phyloP scores from a whole-genome alignment of 176 grass and related monocot genomes.

The Coix lacrymajobi region DNA sequence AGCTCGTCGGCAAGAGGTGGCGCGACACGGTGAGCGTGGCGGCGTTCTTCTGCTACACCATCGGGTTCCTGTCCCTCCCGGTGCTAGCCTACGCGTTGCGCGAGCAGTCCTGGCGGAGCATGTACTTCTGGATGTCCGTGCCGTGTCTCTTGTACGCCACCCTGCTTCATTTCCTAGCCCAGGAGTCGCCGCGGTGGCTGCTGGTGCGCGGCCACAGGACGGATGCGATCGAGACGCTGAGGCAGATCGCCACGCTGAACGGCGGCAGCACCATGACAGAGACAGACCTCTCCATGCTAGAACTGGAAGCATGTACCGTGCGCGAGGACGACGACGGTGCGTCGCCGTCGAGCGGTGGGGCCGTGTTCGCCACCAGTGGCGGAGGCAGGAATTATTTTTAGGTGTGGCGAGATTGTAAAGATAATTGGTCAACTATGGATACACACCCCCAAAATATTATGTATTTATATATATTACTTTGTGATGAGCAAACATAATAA shows the following conservation, averaged over 20 bases:
- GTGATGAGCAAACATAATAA: too few relatives aligned
- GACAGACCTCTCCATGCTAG: background rate
- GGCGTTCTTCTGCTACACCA: constrained; percentile 20
- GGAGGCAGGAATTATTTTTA: too few relatives aligned
- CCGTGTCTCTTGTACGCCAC: background rate
- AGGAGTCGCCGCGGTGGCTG: background rate
- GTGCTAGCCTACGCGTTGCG: background rate
- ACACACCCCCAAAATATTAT: too few relatives aligned
- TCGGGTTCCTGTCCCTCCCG: background rate
- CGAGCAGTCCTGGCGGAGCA: background rate
- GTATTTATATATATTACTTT: too few relatives aligned
- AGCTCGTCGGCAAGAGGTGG: constrained; percentile 64
- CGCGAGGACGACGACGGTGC: background rate
- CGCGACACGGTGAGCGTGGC: constrained; percentile 48
- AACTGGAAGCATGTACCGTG: background rate
- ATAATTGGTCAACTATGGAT: too few relatives aligned
- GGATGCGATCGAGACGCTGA: background rate
- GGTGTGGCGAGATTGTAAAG: too few relatives aligned
- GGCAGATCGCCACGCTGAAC: background rate
- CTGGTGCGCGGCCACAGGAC: background rate
- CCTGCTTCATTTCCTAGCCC: background rate
- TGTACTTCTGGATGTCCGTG: background rate
- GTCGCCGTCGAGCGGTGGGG: background rate
- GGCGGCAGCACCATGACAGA: background rate
- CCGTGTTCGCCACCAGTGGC: background rate